Percentiles rank a stretch among this genome's conserved stretches.
Evolutionary conservation across 2,329 filamentous ascomycete species (phyloP).

Genomic region (Fusarium buharicum): DNA sequence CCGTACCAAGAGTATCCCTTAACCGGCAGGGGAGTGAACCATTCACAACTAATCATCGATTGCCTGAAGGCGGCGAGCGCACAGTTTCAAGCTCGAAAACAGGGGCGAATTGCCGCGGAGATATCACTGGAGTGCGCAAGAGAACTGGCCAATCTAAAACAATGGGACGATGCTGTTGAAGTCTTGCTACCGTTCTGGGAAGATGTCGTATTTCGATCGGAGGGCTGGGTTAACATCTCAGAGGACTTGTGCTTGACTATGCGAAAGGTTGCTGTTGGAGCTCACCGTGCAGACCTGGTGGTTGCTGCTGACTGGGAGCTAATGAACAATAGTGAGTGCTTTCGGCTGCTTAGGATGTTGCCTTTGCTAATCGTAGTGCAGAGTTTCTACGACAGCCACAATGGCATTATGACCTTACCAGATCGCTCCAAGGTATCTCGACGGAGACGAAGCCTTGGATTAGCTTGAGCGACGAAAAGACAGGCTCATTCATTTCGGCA

Average conservation of each 20-base stretch:
- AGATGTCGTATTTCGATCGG: slow-evolving; percentile 63
- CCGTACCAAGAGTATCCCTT: slow-evolving; percentile 70
- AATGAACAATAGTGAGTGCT: slow-evolving; percentile 64
- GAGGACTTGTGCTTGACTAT: slow-evolving; percentile 72
- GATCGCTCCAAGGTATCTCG: slow-evolving; percentile 63
- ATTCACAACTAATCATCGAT: slow-evolving; percentile 65
- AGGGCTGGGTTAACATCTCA: slow-evolving; percentile 68
- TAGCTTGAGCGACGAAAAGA: slow-evolving; percentile 60
- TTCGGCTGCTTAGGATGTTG: neutral
- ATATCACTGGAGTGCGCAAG: slow-evolving; percentile 66
- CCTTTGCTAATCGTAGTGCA: slow-evolving; percentile 43
- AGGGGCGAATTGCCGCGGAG: slow-evolving; percentile 65
- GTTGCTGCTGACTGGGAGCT: slow-evolving; percentile 74
- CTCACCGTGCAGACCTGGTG: slow-evolving; percentile 65
- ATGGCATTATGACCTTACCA: slow-evolving; percentile 71
- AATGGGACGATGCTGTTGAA: slow-evolving; percentile 65
- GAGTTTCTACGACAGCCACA: slow-evolving; percentile 64
- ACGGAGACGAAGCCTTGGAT: slow-evolving; percentile 60
- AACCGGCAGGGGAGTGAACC: slow-evolving; percentile 62
- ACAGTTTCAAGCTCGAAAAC: slow-evolving; percentile 65
- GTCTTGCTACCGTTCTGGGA: slow-evolving; percentile 68
- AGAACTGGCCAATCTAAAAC: slow-evolving; percentile 61
- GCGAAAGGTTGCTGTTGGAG: slow-evolving; percentile 64
- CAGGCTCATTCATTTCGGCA: slow-evolving; percentile 64
- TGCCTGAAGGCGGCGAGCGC: slow-evolving; percentile 61